These are phyloP conservation scores for Penicillium sp. DNA, from an alignment of 2,329 filamentous ascomycete species.

Conservation along the genomic window DNA sequence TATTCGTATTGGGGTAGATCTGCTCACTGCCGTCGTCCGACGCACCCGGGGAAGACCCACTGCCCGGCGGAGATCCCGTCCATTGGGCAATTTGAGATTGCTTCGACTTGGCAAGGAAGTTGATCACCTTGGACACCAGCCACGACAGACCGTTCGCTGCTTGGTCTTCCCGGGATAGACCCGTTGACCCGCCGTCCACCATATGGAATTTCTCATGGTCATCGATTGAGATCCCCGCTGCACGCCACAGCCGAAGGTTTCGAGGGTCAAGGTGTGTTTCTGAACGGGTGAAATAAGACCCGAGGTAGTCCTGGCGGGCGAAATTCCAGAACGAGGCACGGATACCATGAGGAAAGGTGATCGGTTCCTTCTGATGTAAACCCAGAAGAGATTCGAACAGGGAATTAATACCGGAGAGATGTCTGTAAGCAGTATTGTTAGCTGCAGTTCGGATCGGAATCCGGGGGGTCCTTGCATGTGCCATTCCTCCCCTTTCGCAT, in stretches of 20 bases:
- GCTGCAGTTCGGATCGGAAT: not conserved
- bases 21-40: slow-evolving; percentile 26
- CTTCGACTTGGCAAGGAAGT: slow-evolving; percentile 60
- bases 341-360: slow-evolving; percentile 50
- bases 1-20: slow-evolving; percentile 47
- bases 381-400: slow-evolving; percentile 51
- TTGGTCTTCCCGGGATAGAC: slow-evolving; percentile 58
- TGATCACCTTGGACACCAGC: slow-evolving; percentile 62
- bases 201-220: slow-evolving; percentile 46
- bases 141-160: slow-evolving; percentile 61
- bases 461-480: slow-evolving; percentile 37
- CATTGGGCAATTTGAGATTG: slow-evolving; percentile 44
- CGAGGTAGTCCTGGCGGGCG: slow-evolving; percentile 60
- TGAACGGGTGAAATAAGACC: slow-evolving; percentile 59
- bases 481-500: slow-evolving; percentile 60
- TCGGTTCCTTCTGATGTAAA: slow-evolving; percentile 13
- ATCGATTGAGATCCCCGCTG: slow-evolving; percentile 58
- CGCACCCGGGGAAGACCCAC: slow-evolving; percentile 34
- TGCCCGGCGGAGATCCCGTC: slow-evolving; percentile 29
- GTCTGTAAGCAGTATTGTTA: slow-evolving; percentile 35
- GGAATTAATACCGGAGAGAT: slow-evolving; percentile 60
- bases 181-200: slow-evolving; percentile 25
- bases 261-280: slow-evolving; percentile 58
- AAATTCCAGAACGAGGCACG: slow-evolving; percentile 64
- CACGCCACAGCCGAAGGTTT: slow-evolving; percentile 59